These are phyloP conservation scores for Allium cepa DNA, from an alignment of 106 monocot genomes.

Conservation along the genomic window DNA sequence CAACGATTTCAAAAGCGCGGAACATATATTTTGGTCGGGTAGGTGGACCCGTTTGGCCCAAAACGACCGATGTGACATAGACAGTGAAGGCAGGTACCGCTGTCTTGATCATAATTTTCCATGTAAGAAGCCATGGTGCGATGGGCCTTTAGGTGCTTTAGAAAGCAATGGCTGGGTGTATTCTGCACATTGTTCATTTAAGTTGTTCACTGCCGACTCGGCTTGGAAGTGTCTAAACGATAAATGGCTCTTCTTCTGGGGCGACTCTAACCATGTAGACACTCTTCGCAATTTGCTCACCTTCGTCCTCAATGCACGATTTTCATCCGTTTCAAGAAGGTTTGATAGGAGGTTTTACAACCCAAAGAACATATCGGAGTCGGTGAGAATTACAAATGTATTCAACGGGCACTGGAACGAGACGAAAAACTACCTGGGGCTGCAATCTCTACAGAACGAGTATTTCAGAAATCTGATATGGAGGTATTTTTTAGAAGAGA, in stretches of 20 bases:
- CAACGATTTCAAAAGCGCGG: conserved; percentile 16
- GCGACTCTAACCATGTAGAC: conserved; percentile 96
- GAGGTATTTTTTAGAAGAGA: conserved; percentile 45
- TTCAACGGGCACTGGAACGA: conserved; percentile 97
- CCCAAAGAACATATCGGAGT: conserved; percentile 35
- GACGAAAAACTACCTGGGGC: conserved; percentile 66
- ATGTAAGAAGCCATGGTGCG: conserved; percentile 74
- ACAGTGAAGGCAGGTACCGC: conserved; percentile 64
- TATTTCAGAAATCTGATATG: conserved; percentile 39
- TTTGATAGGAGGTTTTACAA: conserved; percentile 56
- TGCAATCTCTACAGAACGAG: conserved; percentile 47
- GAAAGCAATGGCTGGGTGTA: conserved; percentile 99
- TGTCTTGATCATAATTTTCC: conserved; percentile 34
- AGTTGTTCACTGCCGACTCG: conserved; percentile 26
- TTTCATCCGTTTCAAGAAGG: conserved; percentile 38
- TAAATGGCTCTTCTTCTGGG: conserved; percentile 96
- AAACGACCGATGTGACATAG: conserved; percentile 34
- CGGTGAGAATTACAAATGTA: conserved; percentile 75
- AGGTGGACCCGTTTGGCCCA: conserved; percentile 76
- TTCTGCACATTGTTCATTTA: conserved; percentile 82
- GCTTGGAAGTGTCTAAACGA: conserved; percentile 65
- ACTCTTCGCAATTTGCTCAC: conserved; percentile 75
- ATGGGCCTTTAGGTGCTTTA: conserved; percentile 47
- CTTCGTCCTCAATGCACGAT: conserved; percentile 52
- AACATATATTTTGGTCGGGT: conserved; percentile 45